Conservation (phyloP, 495 filamentous ascomycete species). For the Trichoderma erinaceum region DNA sequence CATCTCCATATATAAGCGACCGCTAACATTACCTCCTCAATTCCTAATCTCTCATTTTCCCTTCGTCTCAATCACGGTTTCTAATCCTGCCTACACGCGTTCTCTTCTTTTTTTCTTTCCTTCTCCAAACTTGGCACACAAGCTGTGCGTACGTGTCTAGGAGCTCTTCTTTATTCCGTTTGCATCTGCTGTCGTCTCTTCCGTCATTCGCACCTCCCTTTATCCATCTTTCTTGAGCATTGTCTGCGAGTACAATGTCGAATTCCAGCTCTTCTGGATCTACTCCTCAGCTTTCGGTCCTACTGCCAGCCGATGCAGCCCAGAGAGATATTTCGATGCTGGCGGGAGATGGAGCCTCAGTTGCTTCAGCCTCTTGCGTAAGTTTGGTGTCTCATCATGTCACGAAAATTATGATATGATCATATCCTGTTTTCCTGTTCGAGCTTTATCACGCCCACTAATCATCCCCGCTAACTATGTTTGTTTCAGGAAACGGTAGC, state of each 20-base stretch:
- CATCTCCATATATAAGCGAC: neutral
- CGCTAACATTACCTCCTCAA: slow-evolving; percentile 3
- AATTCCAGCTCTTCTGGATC: slow-evolving; percentile 11
- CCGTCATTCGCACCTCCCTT: neutral
- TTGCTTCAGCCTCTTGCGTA: neutral
- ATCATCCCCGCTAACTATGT: neutral
- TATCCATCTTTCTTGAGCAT: neutral
- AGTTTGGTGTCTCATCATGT: slow-evolving; percentile 19
- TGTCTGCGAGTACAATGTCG: slow-evolving; percentile 11
- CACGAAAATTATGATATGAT: neutral
- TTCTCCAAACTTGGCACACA: slow-evolving; percentile 7
- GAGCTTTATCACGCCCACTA: neutral
- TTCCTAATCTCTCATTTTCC: slow-evolving; percentile 6
- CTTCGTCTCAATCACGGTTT: neutral
- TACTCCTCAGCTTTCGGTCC: slow-evolving; percentile 1
- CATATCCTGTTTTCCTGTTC: too few relatives aligned
- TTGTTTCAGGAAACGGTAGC: neutral
- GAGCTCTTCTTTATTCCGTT: neutral
- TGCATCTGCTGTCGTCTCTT: neutral
- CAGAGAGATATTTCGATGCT: neutral
- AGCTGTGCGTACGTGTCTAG: neutral
- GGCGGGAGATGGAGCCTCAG: neutral
- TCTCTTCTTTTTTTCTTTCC: slow-evolving; percentile 15
- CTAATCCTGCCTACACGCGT: neutral
- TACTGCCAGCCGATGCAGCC: neutral